Base-by-base conservation (phyloP, 257 asterid genomes). In the Apocynum venetum region DNA sequence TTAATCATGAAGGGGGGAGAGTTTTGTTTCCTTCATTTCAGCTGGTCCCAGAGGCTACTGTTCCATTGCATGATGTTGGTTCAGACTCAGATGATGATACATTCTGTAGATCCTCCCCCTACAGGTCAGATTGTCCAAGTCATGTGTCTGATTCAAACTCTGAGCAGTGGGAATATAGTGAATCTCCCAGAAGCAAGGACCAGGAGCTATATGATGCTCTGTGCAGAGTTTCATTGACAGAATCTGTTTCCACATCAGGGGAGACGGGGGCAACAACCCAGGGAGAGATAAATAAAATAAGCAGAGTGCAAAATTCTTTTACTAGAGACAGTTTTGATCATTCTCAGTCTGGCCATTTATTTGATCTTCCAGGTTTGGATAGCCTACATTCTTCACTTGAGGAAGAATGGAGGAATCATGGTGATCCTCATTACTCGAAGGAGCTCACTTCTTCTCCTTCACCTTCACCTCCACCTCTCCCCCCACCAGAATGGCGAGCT, bases 41-140 rank as follows among this genome's bases (percentile, higher is more conserved):
- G 91, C 87, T 96, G 88, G 93, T 96, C 51, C 99, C 99, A 11
- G 97, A 90, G 83, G 83, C 79, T 72, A 86, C 87, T 68, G 52
- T 84, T 75, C 77, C 91, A 79, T 83, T 73, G 79, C 86, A 81
- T 43, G 82, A 84, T 76, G 80, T 72, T 66, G 89, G 88, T 84
- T 88, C 97, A 59, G 96, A 91, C 75, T 90, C 99, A 2, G 99
- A 96, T 81, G 93, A 86, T 43, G 98, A 91, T 81, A 89, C 98
- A 80, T 96, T 93, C 82, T 91, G 86, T 80, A 80, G 95, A 83
- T 96, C 99, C 72, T 93, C 98, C 67, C 90, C 96, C 19, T 89
- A 91, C 60, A 65, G 84, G 76, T 91, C 97, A 20, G 96, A 89
- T 82, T 87, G 91, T 81, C 89, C 76, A 46, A 93, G 98, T 82